A percentile compares a stretch with the other conserved stretches of the same genome.
These are phyloP conservation scores for Zymoseptoria passerinii DNA, from an alignment of 2,329 filamentous ascomycete genomes.

Conservation along the genomic window DNA sequence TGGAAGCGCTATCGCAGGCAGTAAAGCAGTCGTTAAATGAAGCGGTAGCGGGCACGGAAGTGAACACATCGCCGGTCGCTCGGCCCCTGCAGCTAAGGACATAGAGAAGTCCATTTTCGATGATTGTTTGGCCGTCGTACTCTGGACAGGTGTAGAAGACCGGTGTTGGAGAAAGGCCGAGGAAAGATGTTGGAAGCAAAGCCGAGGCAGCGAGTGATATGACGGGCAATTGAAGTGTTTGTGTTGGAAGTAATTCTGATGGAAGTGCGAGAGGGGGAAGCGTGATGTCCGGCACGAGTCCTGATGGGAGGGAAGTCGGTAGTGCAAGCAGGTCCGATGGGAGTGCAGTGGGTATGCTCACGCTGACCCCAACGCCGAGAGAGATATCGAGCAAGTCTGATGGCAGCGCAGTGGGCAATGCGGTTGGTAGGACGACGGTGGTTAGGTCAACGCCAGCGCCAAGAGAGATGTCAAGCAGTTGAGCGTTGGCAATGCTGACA, in stretches of 20 bases:
- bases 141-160: constrained; percentile 13
- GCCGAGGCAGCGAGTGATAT: constrained; percentile 8
- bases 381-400: no score
- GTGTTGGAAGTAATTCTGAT: background rate
- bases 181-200: constrained; percentile 11
- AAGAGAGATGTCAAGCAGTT: no score
- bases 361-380: background rate
- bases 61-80: constrained; percentile 11
- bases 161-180: constrained; percentile 12
- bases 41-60: constrained; percentile 2
- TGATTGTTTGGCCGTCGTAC: constrained; percentile 12
- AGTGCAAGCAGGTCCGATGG: background rate
- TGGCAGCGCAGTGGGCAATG: no score
- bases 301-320: background rate
- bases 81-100: constrained; percentile 16
- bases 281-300: background rate
- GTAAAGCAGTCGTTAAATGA: constrained; percentile 21
- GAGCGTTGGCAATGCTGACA: no score
- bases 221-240: background rate
- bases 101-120: constrained; percentile 17
- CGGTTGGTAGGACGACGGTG: no score
- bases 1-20: constrained; percentile 14
- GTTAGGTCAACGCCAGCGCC: no score
- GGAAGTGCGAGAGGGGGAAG: background rate
- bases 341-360: background rate